Evolutionary conservation across 257 asterid genomes (phyloP).

Genomic region (Phtheirospermum japonicum): DNA sequence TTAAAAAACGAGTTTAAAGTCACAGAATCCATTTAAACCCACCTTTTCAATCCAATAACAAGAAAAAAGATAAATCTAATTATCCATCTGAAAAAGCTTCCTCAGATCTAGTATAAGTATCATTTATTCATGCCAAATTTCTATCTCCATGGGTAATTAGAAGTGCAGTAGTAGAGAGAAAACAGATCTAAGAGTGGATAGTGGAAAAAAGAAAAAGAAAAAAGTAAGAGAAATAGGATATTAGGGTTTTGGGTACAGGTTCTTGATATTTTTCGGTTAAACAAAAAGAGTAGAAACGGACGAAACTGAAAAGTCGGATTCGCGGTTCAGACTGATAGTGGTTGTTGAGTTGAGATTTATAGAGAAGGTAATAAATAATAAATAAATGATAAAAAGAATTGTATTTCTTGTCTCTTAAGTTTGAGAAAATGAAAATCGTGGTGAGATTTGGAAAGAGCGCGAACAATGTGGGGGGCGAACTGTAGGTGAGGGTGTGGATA

Average conservation of each 20-base stretch:
- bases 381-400: neutral
- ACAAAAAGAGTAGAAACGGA: constrained; percentile 55
- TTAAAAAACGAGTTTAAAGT: constrained; percentile 13
- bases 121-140: constrained; percentile 18
- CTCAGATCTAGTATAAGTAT: constrained; percentile 39
- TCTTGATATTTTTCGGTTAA: constrained; percentile 23
- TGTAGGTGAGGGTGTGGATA: neutral
- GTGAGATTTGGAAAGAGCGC: constrained; percentile 41
- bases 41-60: constrained; percentile 37
- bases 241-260: constrained; percentile 47
- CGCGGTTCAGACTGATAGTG: constrained; percentile 35
- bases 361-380: neutral
- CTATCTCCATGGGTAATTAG: constrained; percentile 11
- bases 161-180: neutral
- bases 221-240: constrained; percentile 1
- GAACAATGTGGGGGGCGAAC: constrained; percentile 28
- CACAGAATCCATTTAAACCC: constrained; percentile 11
- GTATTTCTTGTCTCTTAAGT: constrained; percentile 36
- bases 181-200: constrained; percentile 53
- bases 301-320: constrained; percentile 58
- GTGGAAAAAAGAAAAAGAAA: neutral
- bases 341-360: constrained; percentile 4
- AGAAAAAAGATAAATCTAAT: constrained; percentile 22
- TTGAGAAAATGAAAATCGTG: constrained; percentile 25
- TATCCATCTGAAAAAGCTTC: constrained; percentile 22